Percentiles rank a stretch among this genome's conserved stretches.
Conservation (phyloP, 495 filamentous ascomycete genomes). For the Bombardia bombarda region DNA sequence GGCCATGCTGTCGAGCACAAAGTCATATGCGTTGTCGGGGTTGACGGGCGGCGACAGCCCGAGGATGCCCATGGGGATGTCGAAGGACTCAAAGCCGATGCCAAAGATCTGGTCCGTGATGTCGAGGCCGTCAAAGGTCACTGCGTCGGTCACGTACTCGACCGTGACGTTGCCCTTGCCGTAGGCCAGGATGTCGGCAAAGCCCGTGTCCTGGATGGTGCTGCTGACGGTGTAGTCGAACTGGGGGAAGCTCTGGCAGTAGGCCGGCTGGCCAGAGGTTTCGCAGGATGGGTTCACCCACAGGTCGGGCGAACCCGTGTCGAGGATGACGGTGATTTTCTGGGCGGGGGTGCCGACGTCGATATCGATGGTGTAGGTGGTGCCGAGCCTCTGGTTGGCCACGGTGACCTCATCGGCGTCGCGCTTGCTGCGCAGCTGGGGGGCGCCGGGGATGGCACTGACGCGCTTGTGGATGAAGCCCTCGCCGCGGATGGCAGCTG, state of each 20-base stretch:
- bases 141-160: constrained; percentile 32
- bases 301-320: constrained; percentile 37
- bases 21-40: constrained; percentile 48
- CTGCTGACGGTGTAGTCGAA: constrained; percentile 26
- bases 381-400: constrained; percentile 1
- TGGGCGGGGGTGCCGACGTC: constrained; percentile 18
- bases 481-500: constrained; percentile 4
- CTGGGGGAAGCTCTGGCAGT: constrained; percentile 20
- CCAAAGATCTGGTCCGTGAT: constrained; percentile 34
- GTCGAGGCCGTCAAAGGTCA: constrained; percentile 27
- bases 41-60: constrained; percentile 54
- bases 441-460: constrained; percentile 4
- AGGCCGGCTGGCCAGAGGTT: constrained; percentile 12
- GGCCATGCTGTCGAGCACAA: constrained; percentile 58
- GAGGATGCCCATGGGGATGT: constrained; percentile 57
- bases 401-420: background rate
- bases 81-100: constrained; percentile 24
- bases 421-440: constrained; percentile 1
- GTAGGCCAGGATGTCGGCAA: constrained; percentile 24
- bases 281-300: constrained; percentile 38
- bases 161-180: constrained; percentile 31
- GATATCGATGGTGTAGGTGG: constrained; percentile 11
- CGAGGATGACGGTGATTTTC: constrained; percentile 31
- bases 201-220: constrained; percentile 17
- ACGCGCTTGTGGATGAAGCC: constrained; percentile 10